These are phyloP conservation scores for Polymyxa betae DNA, from an alignment of 208 protist genomes.

Conservation along the genomic window DNA sequence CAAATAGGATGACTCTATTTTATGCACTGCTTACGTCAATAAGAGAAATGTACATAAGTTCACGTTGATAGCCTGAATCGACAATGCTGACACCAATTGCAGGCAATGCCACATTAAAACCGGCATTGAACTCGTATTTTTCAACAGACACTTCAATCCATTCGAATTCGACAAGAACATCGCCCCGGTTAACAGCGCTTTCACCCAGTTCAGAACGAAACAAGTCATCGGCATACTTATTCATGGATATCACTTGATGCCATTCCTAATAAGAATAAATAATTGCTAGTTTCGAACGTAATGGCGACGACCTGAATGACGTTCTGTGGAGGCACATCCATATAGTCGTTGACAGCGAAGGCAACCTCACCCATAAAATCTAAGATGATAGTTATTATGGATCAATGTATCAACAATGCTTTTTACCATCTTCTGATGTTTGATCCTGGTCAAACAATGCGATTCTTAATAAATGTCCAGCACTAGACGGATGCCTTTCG, in stretches of 20 bases:
- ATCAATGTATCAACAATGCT: background rate
- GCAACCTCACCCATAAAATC: slow-evolving; percentile 31
- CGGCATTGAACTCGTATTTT: background rate
- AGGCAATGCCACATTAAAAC: background rate
- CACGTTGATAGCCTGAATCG: slow-evolving; percentile 20
- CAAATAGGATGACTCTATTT: background rate
- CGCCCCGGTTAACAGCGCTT: slow-evolving; percentile 2
- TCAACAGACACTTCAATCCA: slow-evolving; percentile 4
- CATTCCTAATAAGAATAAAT: slow-evolving; percentile 32
- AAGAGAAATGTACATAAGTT: slow-evolving; percentile 26
- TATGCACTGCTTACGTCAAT: background rate
- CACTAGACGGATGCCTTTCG: background rate
- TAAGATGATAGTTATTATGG: background rate
- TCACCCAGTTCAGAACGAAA: slow-evolving; percentile 25
- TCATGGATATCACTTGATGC: slow-evolving; percentile 1
- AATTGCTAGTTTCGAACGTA: background rate
- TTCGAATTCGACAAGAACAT: slow-evolving; percentile 32
- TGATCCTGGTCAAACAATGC: slow-evolving; percentile 37
- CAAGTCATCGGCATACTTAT: slow-evolving; percentile 15
- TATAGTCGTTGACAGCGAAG: slow-evolving; percentile 1
- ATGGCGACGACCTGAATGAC: background rate
- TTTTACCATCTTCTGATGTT: slow-evolving; percentile 24
- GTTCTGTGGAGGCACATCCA: background rate
- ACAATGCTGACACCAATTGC: slow-evolving; percentile 28
- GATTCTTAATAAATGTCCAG: background rate